Percentiles rank a stretch among this genome's conserved stretches.
Evolutionary conservation across 108 stramenopile genomes (phyloP).

Genomic region (Chaetoceros tenuissimus): DNA sequence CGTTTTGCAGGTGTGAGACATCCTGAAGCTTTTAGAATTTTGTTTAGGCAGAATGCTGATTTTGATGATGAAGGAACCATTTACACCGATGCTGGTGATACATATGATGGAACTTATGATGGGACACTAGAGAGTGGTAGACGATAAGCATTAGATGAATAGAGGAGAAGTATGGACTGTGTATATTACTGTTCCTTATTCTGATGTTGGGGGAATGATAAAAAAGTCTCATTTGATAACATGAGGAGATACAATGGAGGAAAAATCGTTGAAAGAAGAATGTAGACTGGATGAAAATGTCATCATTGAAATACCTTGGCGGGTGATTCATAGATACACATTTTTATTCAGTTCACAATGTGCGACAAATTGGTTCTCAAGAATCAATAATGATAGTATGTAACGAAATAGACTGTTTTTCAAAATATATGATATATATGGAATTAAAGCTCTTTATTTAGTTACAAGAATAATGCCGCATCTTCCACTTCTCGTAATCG

Average conservation of each 20-base stretch:
- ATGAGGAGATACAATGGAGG: neutral
- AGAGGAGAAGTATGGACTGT: too few species aligned
- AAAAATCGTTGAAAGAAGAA: neutral
- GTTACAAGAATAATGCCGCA: constrained; percentile 38
- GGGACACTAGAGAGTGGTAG: neutral
- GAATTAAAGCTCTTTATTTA: too few species aligned
- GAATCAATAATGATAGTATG: too few species aligned
- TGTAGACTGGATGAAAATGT: neutral
- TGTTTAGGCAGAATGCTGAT: constrained; percentile 35
- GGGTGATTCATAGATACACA: neutral
- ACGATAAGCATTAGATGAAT: neutral
- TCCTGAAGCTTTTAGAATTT: constrained; percentile 60
- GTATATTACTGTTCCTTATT: too few species aligned
- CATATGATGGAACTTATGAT: neutral
- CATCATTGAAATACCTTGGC: neutral
- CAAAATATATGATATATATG: too few species aligned
- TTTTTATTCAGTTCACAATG: too few species aligned
- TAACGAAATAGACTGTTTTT: too few species aligned
- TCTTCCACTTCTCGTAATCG: constrained; percentile 35
- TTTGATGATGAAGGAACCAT: neutral
- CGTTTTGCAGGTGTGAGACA: constrained; percentile 63
- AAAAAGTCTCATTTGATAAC: neutral
- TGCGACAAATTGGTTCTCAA: too few species aligned
- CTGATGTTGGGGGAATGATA: too few species aligned
- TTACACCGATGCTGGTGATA: neutral